Conservation (phyloP, 805 yeast species). For the Metschnikowia arizonensis region DNA sequence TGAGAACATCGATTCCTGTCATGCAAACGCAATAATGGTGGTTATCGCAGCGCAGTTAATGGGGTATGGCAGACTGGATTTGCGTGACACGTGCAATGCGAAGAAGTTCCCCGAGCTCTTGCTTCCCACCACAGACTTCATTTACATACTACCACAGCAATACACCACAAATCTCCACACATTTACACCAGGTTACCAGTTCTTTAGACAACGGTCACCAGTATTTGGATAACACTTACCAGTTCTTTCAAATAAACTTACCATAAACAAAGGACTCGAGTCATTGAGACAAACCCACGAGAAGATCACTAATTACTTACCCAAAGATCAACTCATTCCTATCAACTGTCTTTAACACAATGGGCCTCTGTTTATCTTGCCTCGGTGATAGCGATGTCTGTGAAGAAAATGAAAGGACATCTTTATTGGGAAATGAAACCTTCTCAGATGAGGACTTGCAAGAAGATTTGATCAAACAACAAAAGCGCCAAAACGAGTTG, state of each 20-base stretch:
- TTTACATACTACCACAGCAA: too few species aligned
- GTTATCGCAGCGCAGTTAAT: not conserved
- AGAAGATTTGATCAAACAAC: conserved; percentile 36
- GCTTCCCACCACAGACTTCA: too few species aligned
- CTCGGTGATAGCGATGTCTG: conserved; percentile 32
- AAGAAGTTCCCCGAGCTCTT: too few species aligned
- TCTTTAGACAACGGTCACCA: too few species aligned
- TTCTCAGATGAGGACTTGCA: conserved; percentile 33
- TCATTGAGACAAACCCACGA: too few species aligned
- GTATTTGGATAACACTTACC: too few species aligned
- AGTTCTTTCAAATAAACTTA: too few species aligned
- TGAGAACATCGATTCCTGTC: not conserved
- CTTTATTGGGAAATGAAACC: conserved; percentile 26
- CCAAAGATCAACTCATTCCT: not conserved
- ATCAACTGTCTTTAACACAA: conserved; percentile 12
- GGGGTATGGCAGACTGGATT: not conserved
- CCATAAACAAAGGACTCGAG: too few species aligned
- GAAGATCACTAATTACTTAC: not conserved
- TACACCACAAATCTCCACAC: too few species aligned
- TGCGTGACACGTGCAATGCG: not conserved
- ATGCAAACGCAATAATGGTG: not conserved
- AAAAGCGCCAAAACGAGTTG: conserved; percentile 45
- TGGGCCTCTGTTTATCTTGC: conserved; percentile 51
- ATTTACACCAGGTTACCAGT: too few species aligned
- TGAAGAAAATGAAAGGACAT: conserved; percentile 38